A percentile compares a stretch with the other conserved stretches of the same genome.
Evolutionary conservation across 805 yeast species (phyloP).

Genomic region (Lachancea kluyveri): DNA sequence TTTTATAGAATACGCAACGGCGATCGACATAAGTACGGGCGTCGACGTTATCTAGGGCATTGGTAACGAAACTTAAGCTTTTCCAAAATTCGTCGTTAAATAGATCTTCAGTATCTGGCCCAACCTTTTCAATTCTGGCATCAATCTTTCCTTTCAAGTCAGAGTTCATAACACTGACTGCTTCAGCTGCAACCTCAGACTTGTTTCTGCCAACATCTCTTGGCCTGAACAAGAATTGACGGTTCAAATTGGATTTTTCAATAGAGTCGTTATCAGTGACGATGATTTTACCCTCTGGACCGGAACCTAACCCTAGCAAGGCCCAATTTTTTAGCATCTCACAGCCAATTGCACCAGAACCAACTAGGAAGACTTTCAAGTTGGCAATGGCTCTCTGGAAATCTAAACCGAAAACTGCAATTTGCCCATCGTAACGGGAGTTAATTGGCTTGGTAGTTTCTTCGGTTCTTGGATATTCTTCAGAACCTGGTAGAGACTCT

Average conservation of each 20-base stretch:
- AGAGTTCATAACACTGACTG: constrained; percentile 82
- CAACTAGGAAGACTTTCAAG: constrained; percentile 82
- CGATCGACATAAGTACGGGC: constrained; percentile 98
- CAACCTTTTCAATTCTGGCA: constrained; percentile 79
- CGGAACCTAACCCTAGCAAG: constrained; percentile 89
- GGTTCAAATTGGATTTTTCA: constrained; percentile 91
- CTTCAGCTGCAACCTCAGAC: constrained; percentile 83
- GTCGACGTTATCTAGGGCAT: constrained; percentile 95
- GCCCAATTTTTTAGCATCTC: constrained; percentile 99
- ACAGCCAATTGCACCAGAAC: constrained; percentile 98
- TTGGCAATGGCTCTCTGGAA: constrained; percentile 72
- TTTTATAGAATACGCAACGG: constrained; percentile 88
- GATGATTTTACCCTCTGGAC: constrained; percentile 75
- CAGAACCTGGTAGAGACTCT: constrained; percentile 73
- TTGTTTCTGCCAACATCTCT: constrained; percentile 89
- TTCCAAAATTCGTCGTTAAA: constrained; percentile 86
- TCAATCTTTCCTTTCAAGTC: constrained; percentile 72
- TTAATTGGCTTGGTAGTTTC: constrained; percentile 69
- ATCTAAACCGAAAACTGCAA: constrained; percentile 84
- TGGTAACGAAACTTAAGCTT: constrained; percentile 79
- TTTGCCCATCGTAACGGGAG: constrained; percentile 89
- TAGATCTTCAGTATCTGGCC: constrained; percentile 83
- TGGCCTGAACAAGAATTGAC: constrained; percentile 93
- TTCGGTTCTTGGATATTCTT: constrained; percentile 54
- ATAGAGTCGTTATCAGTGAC: constrained; percentile 94